Conservation (phyloP, 2,329 filamentous ascomycete genomes). For the Cryphonectria nitschkei region DNA sequence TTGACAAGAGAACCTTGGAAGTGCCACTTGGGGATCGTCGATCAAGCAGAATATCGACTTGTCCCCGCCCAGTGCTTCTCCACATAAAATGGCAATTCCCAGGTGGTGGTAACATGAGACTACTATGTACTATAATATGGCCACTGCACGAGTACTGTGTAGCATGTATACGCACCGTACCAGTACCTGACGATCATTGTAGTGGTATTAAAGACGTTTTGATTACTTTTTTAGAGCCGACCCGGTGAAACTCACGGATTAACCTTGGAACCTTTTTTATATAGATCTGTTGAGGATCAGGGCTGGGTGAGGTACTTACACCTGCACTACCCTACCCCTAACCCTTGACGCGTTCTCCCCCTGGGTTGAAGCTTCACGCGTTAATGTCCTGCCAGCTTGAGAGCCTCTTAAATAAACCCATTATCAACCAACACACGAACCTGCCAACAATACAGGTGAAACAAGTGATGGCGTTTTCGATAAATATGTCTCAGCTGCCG, state of each 20-base stretch:
- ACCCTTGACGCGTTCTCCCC: constrained; percentile 1
- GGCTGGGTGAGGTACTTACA: no score
- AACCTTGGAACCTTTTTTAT: background rate
- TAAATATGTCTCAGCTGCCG: constrained; percentile 44
- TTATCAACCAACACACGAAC: background rate
- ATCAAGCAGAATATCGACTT: background rate
- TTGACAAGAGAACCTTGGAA: background rate
- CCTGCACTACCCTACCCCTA: background rate
- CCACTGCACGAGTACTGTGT: no score
- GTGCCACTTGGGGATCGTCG: background rate
- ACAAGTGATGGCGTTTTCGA: background rate
- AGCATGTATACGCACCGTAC: no score
- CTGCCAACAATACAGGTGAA: background rate
- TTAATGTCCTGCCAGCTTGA: background rate
- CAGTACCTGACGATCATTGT: no score
- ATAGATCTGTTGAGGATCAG: background rate
- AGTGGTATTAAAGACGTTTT: no score
- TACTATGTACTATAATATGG: no score
- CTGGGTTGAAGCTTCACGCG: background rate
- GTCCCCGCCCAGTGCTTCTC: background rate
- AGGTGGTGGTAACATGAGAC: no score
- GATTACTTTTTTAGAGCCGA: no score
- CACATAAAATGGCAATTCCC: background rate
- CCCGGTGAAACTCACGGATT: no score
- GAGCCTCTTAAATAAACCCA: background rate